Evolutionary conservation across 129 eudicot species (phyloP).

Genomic region (Silybum marianum): DNA sequence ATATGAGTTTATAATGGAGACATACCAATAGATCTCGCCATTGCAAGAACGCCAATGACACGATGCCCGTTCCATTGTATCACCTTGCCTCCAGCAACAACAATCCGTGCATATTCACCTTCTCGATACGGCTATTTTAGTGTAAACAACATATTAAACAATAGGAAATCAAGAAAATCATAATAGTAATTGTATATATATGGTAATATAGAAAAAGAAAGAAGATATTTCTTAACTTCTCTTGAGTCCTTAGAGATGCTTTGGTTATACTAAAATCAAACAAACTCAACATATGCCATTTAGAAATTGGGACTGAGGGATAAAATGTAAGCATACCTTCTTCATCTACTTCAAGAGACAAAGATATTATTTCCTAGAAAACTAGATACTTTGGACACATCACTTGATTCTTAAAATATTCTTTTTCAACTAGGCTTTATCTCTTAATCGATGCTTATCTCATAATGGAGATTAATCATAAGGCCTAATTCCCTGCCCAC

Average conservation of each 20-base stretch:
- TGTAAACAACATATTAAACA: background rate
- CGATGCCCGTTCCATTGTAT: conserved; percentile 76
- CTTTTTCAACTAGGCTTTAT: too few species aligned
- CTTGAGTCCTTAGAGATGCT: background rate
- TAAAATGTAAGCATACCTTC: background rate
- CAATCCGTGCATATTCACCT: conserved; percentile 63
- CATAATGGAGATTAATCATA: background rate
- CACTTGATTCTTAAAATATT: too few species aligned
- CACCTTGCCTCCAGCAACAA: conserved; percentile 71
- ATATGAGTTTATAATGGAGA: background rate
- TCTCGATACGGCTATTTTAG: conserved; percentile 55
- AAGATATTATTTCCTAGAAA: background rate
- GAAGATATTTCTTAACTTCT: background rate
- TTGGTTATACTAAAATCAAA: background rate
- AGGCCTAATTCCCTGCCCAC: too few species aligned
- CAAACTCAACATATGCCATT: background rate
- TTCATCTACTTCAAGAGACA: background rate
- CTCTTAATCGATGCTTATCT: background rate
- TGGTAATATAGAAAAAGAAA: background rate
- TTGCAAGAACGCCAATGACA: conserved; percentile 71
- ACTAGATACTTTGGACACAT: too few species aligned
- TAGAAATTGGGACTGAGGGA: background rate
- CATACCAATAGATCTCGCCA: conserved; percentile 68
- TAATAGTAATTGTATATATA: background rate
- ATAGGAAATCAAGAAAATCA: background rate